phyloP scores from a whole-genome alignment of 495 filamentous ascomycete genomes.

The Daldinia concentrica region DNA sequence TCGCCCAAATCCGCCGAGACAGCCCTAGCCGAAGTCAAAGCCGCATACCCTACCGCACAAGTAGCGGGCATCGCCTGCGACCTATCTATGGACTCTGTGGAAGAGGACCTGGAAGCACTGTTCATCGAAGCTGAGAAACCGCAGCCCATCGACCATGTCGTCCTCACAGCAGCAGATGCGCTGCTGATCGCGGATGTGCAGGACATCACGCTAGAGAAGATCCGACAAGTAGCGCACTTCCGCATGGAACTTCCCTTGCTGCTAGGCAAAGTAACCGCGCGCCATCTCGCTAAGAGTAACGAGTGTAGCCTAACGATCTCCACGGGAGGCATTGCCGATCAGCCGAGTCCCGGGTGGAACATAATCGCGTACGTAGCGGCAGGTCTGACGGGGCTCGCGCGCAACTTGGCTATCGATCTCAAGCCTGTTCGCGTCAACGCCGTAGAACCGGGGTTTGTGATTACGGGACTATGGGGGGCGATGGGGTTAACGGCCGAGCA shows the following conservation, averaged over 20 bases:
- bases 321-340: slow-evolving; percentile 56
- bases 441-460: slow-evolving; percentile 63
- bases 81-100: slow-evolving; percentile 58
- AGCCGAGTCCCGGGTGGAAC: slow-evolving; percentile 59
- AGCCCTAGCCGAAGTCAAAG: slow-evolving; percentile 50
- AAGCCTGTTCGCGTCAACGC: slow-evolving; percentile 68
- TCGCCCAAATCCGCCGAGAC: slow-evolving; percentile 51
- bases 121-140: slow-evolving; percentile 49
- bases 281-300: slow-evolving; percentile 53
- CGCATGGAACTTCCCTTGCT: slow-evolving; percentile 62
- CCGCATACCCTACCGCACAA: slow-evolving; percentile 45
- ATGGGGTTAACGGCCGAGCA: slow-evolving; percentile 40
- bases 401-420: slow-evolving; percentile 66
- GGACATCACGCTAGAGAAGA: slow-evolving; percentile 51
- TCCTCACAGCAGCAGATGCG: slow-evolving; percentile 66
- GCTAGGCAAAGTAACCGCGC: slow-evolving; percentile 60
- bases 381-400: slow-evolving; percentile 54
- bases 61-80: slow-evolving; percentile 59
- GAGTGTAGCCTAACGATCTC: slow-evolving; percentile 65
- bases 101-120: slow-evolving; percentile 55
- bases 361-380: slow-evolving; percentile 52
- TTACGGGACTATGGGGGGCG: slow-evolving; percentile 60
- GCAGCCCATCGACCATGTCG: slow-evolving; percentile 65
- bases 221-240: slow-evolving; percentile 56
- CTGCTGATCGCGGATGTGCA: slow-evolving; percentile 49